A percentile compares a stretch with the other conserved stretches of the same genome.
Conservation (phyloP, 495 filamentous ascomycete genomes). For the Xylaria intraflava region DNA sequence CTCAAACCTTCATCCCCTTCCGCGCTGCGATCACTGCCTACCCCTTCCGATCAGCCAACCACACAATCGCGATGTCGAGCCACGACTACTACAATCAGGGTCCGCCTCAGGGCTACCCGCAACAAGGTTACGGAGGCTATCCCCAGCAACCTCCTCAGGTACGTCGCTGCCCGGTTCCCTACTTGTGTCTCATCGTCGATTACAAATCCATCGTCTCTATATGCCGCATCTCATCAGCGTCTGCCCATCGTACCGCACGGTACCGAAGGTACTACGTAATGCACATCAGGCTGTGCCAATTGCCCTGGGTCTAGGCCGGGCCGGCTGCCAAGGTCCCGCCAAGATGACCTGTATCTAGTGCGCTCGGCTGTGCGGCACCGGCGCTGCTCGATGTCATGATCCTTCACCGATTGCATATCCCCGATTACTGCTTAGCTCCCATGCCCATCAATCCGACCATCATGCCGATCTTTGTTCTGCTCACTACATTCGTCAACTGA, state of each 20-base stretch:
- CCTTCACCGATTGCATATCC: not conserved
- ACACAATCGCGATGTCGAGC: constrained; percentile 35
- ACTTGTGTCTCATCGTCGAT: constrained; percentile 14
- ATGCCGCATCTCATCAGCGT: not conserved
- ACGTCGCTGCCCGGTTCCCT: constrained; percentile 15
- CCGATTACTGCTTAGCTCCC: not conserved
- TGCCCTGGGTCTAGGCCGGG: not conserved
- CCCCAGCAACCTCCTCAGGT: constrained; percentile 36
- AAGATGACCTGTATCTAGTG: not conserved
- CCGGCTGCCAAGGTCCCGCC: not conserved
- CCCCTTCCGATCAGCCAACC: not conserved
- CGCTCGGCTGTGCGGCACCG: not conserved
- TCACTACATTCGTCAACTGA: not conserved
- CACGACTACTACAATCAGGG: constrained; percentile 41
- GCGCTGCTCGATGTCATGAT: too few relatives aligned
- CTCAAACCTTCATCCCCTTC: not conserved
- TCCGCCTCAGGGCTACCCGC: constrained; percentile 28
- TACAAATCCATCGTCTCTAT: constrained; percentile 8
- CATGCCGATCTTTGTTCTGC: not conserved
- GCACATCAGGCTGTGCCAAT: too few relatives aligned
- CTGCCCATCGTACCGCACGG: too few relatives aligned
- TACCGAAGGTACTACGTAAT: too few relatives aligned
- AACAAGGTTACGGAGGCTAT: constrained; percentile 20
- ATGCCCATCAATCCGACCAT: too few relatives aligned
- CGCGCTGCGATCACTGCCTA: not conserved